These are phyloP conservation scores for Drechslerella dactyloides DNA, from an alignment of 2,329 filamentous ascomycete genomes.

Conservation along the genomic window DNA sequence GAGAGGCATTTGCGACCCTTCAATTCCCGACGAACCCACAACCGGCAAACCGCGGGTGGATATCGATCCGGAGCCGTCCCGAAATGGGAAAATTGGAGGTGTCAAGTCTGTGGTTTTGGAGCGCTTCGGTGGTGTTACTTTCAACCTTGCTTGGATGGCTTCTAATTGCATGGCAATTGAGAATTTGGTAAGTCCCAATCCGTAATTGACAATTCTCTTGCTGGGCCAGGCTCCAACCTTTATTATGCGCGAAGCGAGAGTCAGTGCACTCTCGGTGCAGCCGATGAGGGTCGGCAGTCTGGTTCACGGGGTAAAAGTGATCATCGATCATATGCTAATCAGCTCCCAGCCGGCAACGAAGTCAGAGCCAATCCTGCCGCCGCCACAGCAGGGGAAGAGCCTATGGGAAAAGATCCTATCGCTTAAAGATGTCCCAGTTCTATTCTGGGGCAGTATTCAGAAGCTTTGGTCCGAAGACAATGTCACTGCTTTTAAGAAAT, in stretches of 20 bases:
- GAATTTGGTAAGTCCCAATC: slow-evolving; percentile 1
- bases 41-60: neutral
- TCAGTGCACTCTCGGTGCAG: neutral
- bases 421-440: neutral
- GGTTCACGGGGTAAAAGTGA: neutral
- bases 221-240: neutral
- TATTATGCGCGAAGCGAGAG: neutral
- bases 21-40: neutral
- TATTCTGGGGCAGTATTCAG: slow-evolving; percentile 4
- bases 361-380: neutral
- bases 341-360: neutral
- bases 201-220: neutral
- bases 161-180: slow-evolving; percentile 1
- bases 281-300: neutral
- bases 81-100: neutral
- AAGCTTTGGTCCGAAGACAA: slow-evolving; percentile 12
- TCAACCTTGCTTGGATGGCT: slow-evolving; percentile 2
- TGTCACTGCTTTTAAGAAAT: slow-evolving; percentile 18
- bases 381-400: neutral
- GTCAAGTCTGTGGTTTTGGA: neutral
- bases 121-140: neutral
- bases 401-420: neutral
- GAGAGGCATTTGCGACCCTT: neutral
- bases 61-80: neutral
- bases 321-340: slow-evolving; percentile 4